Conservation (phyloP, 1,139 yeast species). For the Debaryomycetaceae sp. region DNA sequence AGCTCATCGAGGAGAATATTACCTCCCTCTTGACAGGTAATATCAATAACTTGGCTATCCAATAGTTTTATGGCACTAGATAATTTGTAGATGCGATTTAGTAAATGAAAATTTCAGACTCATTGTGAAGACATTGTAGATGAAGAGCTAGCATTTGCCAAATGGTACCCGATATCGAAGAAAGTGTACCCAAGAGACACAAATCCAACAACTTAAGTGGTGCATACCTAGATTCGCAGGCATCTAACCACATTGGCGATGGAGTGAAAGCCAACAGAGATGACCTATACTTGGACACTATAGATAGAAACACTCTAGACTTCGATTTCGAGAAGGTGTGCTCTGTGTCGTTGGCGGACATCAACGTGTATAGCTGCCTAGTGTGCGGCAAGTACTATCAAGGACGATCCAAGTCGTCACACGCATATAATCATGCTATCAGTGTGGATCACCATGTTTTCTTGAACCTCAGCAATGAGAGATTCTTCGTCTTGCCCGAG, state of each 20-base stretch:
- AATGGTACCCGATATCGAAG: background rate
- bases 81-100: background rate
- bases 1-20: constrained; percentile 83
- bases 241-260: background rate
- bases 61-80: constrained; percentile 24
- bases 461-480: constrained; percentile 48
- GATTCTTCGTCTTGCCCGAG: constrained; percentile 62
- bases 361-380: constrained; percentile 68
- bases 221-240: background rate
- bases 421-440: constrained; percentile 67
- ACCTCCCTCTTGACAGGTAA: constrained; percentile 84
- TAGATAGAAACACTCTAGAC: constrained; percentile 54
- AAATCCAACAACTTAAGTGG: background rate
- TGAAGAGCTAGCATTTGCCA: background rate
- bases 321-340: constrained; percentile 72
- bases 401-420: constrained; percentile 61
- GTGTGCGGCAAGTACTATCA: constrained; percentile 72
- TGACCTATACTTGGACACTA: constrained; percentile 45
- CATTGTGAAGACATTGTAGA: background rate
- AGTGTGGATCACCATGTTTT: constrained; percentile 61
- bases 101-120: background rate
- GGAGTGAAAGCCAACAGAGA: constrained; percentile 1
- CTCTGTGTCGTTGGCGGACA: constrained; percentile 54
- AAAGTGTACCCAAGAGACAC: background rate
- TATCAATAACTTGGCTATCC: constrained; percentile 81